Percentiles rank a stretch among this genome's conserved stretches.
phyloP scores from a whole-genome alignment of 148 eudicot species.

The Camellia granthamiana region DNA sequence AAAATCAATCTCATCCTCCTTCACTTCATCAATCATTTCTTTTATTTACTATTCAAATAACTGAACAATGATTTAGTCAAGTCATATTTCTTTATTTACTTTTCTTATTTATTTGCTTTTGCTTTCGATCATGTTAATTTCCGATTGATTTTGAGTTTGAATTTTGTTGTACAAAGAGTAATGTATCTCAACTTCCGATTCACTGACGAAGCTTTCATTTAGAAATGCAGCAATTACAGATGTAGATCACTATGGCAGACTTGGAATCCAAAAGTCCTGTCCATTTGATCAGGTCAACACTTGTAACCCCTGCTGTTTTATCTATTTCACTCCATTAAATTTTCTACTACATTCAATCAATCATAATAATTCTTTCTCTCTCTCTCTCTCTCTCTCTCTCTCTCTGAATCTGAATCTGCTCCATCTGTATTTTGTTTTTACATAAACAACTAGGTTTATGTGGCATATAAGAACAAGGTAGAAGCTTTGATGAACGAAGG shows the following conservation, averaged over 20 bases:
- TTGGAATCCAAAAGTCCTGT: slow-evolving; percentile 65
- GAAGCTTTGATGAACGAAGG: slow-evolving; percentile 50
- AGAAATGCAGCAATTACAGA: slow-evolving; percentile 84
- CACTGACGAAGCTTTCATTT: slow-evolving; percentile 28
- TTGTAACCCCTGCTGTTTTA: no score
- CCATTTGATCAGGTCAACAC: slow-evolving; percentile 57
- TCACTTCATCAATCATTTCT: no score
- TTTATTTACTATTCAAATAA: no score
- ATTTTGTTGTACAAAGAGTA: not conserved
- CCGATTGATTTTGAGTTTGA: not conserved
- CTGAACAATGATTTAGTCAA: no score
- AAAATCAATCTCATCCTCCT: no score
- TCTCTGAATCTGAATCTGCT: no score
- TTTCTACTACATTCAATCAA: no score
- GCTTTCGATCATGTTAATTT: not conserved
- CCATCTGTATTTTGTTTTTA: not conserved
- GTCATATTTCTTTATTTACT: not conserved
- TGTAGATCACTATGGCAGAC: slow-evolving; percentile 66
- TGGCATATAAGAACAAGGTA: slow-evolving; percentile 53
- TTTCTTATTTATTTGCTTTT: not conserved
- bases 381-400: not conserved
- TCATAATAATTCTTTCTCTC: not conserved
- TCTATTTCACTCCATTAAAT: no score
- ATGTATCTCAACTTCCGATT: not conserved
- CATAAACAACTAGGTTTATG: slow-evolving; percentile 37